Conservation (phyloP, 1,284 basidiomycete genomes). For the Moniliophthora roreri region DNA sequence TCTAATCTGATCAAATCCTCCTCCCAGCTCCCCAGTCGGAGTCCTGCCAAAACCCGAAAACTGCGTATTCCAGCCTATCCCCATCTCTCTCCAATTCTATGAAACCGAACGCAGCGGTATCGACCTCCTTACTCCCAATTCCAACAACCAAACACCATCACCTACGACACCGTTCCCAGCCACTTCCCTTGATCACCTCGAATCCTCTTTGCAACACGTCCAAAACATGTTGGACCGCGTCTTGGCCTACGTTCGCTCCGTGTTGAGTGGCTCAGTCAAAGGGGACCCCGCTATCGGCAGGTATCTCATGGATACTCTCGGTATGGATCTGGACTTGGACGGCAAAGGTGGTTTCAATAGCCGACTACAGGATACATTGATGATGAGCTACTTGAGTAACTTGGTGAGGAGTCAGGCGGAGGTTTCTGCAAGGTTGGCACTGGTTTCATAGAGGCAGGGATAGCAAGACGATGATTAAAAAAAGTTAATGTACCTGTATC, state of each 20-base stretch:
- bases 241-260: slow-evolving; percentile 82
- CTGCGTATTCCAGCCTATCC: slow-evolving; percentile 88
- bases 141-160: slow-evolving; percentile 37
- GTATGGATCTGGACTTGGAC: slow-evolving; percentile 59
- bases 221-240: slow-evolving; percentile 85
- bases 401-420: slow-evolving; percentile 94
- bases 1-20: slow-evolving; percentile 13
- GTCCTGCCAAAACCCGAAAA: slow-evolving; percentile 89
- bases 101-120: slow-evolving; percentile 85
- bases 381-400: slow-evolving; percentile 95
- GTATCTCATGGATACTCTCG: slow-evolving; percentile 91
- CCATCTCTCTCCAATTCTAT: slow-evolving; percentile 79
- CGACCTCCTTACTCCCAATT: slow-evolving; percentile 69
- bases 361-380: slow-evolving; percentile 87
- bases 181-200: slow-evolving; percentile 68
- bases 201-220: slow-evolving; percentile 70
- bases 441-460: slow-evolving; percentile 48
- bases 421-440: slow-evolving; percentile 85
- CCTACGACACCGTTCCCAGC: slow-evolving; percentile 52
- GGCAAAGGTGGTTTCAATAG: slow-evolving; percentile 78
- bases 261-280: slow-evolving; percentile 75
- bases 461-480: background rate
- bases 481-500: background rate
- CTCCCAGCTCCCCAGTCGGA: slow-evolving; percentile 78
- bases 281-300: slow-evolving; percentile 90